phyloP scores from a whole-genome alignment of 257 asterid species.

The Apocynum venetum region DNA sequence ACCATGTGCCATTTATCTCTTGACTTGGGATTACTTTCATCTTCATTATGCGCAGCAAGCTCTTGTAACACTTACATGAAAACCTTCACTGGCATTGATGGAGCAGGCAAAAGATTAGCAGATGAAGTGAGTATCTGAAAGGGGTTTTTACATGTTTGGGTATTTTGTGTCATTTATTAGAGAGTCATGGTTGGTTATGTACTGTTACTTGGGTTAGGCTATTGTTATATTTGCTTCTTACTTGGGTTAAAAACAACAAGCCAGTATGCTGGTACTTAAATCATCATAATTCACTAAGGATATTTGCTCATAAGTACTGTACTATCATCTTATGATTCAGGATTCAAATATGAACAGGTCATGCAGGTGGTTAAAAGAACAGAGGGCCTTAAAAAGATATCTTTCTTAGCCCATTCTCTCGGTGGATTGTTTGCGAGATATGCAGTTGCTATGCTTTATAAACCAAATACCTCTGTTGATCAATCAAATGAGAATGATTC shows the following conservation, averaged over 20 bases:
- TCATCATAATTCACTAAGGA: not conserved
- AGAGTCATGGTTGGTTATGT: not conserved
- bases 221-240: not conserved
- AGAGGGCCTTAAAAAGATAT: constrained; percentile 62
- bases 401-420: constrained; percentile 94
- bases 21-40: constrained; percentile 3
- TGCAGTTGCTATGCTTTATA: constrained; percentile 69
- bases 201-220: not conserved
- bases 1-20: not conserved
- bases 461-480: constrained; percentile 32
- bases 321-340: not conserved
- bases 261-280: not conserved
- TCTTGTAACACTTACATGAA: constrained; percentile 76
- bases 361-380: constrained; percentile 55
- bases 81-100: constrained; percentile 89
- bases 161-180: not conserved
- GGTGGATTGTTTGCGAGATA: constrained; percentile 96
- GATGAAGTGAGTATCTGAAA: constrained; percentile 67
- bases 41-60: constrained; percentile 54
- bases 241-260: not conserved
- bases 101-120: constrained; percentile 84
- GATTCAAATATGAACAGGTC: constrained; percentile 42
- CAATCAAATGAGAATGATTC: constrained; percentile 22
- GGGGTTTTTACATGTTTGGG: not conserved
- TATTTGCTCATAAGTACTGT: not conserved